Conservation (phyloP, 2,329 filamentous ascomycete genomes). For the Penicillium digitatum region DNA sequence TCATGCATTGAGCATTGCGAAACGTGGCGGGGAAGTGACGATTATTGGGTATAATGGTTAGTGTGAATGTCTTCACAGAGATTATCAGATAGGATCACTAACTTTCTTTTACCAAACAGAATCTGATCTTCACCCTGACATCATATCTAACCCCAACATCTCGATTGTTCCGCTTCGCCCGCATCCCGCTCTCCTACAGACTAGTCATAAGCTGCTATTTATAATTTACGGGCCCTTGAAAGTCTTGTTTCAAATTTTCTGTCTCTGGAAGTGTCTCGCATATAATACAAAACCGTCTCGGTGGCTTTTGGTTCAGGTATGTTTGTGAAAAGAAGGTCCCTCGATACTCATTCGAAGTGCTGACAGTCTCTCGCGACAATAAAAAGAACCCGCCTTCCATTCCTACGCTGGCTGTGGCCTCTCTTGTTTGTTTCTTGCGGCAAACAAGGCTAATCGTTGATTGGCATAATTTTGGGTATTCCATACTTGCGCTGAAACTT, state of each 20-base stretch:
- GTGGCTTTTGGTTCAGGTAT: conserved; percentile 80
- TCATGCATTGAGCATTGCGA: conserved; percentile 87
- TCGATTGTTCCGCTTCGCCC: conserved; percentile 65
- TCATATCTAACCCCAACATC: conserved; percentile 66
- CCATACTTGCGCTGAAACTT: conserved; percentile 71
- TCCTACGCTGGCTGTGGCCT: conserved; percentile 75
- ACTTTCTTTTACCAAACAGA: conserved; percentile 48
- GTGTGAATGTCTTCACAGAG: conserved; percentile 3
- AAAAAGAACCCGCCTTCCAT: conserved; percentile 87
- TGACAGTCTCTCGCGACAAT: neutral
- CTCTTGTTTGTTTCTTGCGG: conserved; percentile 68
- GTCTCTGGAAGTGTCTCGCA: conserved; percentile 66
- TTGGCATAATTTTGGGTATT: conserved; percentile 99
- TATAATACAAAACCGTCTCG: conserved; percentile 69
- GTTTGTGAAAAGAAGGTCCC: conserved; percentile 9
- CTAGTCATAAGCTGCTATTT: conserved; percentile 69
- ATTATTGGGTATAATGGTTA: conserved; percentile 83
- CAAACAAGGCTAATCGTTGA: conserved; percentile 83
- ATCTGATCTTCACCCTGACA: conserved; percentile 73
- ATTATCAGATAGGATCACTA: neutral
- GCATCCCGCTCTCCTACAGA: conserved; percentile 63
- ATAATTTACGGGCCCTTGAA: conserved; percentile 75
- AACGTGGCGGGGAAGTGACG: conserved; percentile 73
- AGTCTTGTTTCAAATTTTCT: conserved; percentile 74
- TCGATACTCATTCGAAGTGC: neutral